Conservation (phyloP, 805 yeast species). For the Wickerhamomyces pijperi region DNA sequence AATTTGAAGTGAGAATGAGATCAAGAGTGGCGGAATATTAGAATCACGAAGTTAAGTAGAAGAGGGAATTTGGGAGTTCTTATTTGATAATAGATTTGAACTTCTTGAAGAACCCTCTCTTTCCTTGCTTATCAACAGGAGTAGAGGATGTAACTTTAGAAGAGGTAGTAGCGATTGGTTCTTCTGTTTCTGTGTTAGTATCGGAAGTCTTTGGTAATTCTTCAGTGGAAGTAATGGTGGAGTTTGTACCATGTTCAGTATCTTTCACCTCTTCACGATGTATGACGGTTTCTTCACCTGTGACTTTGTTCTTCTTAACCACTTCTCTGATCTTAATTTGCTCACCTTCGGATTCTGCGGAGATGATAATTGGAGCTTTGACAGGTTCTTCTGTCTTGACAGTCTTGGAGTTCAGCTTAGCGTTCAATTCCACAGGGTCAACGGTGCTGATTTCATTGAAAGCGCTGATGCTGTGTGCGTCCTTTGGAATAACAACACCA, state of each 20-base stretch:
- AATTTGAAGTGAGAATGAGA: no score
- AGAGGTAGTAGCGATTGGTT: no score
- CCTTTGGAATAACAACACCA: slow-evolving; percentile 53
- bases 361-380: no score
- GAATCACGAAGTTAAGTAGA: no score
- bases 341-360: no score
- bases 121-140: no score
- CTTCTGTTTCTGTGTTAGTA: not conserved
- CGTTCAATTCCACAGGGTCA: slow-evolving; percentile 50
- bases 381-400: no score
- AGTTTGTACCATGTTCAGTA: slow-evolving; percentile 12
- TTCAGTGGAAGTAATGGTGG: not conserved
- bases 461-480: slow-evolving; percentile 55
- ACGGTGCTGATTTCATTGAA: slow-evolving; percentile 46
- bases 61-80: no score
- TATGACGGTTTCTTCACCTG: slow-evolving; percentile 28
- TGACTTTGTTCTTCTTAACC: slow-evolving; percentile 26
- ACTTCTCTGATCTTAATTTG: slow-evolving; percentile 25
- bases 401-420: slow-evolving; percentile 19
- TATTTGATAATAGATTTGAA: no score
- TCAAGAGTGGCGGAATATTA: no score
- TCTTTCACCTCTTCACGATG: slow-evolving; percentile 19
- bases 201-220: not conserved
- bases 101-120: no score
- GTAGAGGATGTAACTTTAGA: no score